Conservation (phyloP, 2,329 filamentous ascomycete species). For the Scedosporium minutisporum region DNA sequence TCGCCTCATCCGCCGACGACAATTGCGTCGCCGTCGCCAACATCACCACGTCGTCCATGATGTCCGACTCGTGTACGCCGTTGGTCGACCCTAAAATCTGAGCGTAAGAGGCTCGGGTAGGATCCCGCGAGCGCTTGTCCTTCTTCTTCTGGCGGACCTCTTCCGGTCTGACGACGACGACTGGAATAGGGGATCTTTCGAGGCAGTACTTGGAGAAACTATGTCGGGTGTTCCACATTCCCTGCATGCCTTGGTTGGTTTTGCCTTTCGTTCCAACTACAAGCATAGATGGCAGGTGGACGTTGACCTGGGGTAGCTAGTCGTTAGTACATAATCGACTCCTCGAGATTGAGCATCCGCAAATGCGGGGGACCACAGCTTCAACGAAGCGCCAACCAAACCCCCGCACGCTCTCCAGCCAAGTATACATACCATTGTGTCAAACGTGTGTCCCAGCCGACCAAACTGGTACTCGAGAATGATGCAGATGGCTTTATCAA, state of each 20-base stretch:
- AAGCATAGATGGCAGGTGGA: slow-evolving; percentile 84
- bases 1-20: slow-evolving; percentile 53
- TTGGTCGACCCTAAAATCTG: slow-evolving; percentile 60
- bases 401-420: neutral
- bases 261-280: slow-evolving; percentile 83
- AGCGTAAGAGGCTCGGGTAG: slow-evolving; percentile 64
- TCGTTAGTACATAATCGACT: neutral
- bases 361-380: too few species aligned
- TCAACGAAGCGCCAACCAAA: neutral
- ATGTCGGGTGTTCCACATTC: slow-evolving; percentile 65
- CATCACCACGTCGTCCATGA: slow-evolving; percentile 41
- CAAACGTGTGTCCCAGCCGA: slow-evolving; percentile 83
- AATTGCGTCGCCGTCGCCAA: slow-evolving; percentile 42
- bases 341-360: neutral
- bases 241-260: slow-evolving; percentile 76
- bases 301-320: slow-evolving; percentile 55
- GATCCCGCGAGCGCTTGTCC: slow-evolving; percentile 70
- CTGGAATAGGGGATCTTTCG: slow-evolving; percentile 85
- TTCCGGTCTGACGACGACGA: slow-evolving; percentile 81
- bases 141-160: slow-evolving; percentile 87
- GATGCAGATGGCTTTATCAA: slow-evolving; percentile 74
- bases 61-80: slow-evolving; percentile 49
- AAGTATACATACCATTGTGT: slow-evolving; percentile 62
- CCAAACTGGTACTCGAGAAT: slow-evolving; percentile 81
- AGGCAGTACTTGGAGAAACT: slow-evolving; percentile 92